Base-by-base conservation (phyloP, 768 basidiomycete genomes). In the Lactifluus piperatus region DNA sequence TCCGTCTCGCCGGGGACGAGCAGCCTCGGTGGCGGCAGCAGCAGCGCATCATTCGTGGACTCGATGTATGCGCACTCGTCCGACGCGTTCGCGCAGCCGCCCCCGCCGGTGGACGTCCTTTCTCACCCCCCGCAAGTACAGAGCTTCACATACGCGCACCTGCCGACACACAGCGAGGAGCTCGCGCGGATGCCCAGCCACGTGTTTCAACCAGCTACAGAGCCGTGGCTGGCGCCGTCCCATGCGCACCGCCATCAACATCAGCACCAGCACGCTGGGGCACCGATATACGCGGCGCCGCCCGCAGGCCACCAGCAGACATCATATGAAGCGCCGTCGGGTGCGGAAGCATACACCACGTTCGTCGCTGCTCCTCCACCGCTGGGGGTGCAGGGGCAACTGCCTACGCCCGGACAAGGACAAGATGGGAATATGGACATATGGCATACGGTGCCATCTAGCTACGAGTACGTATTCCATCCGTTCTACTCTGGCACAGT, bases 151-250 rank as follows among this genome's bases (percentile, higher is more conserved):
- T 63, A 62, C 11, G 45, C 63, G 10, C 46, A 34, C 24, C 44
- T 63, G 16, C 64, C 64, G 5, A 58, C 47, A 34, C 56, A 63
- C 29, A 63, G 57, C 39, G 62, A 64, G 13, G 64, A 64, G 18
- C 50, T 64, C 5, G 62, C 45, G 5, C 57, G 64, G 0, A 57
- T 62, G 44, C 48, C 63, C 4, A 16, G 39, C 16, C 60, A 62
- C 55, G 52, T 58, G 32, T 58, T 54, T 20, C 51, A 49, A 5
- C 4, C 45, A 1, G 1, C 57, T 3, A 6, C 51, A 1, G 57
- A 62, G 18, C 1, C 56, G 29, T 59, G 60, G 57, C 60, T 62
- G 22, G 26, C 60, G 14, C 50, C 52, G 10, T 20, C 46, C 1
- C 53, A 39, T 7, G 22, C 45, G 6, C 60, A 59, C 29, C 60